These are phyloP conservation scores for Colletotrichum noveboracense DNA, from an alignment of 2,329 filamentous ascomycete genomes.

Conservation along the genomic window DNA sequence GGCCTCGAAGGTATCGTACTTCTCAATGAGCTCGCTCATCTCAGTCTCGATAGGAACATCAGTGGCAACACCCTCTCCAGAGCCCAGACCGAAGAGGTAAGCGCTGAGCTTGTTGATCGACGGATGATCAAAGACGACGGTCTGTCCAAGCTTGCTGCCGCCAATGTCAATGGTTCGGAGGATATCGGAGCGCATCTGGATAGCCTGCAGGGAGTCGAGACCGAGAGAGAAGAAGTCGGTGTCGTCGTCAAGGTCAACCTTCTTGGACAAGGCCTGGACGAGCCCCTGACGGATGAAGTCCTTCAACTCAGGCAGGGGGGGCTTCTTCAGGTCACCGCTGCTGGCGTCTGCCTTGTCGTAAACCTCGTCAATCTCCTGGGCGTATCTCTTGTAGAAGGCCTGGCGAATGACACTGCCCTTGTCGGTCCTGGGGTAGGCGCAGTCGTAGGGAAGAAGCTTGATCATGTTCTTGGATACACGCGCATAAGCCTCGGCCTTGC, in stretches of 20 bases:
- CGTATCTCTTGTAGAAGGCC: constrained; percentile 20
- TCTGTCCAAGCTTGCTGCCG: constrained; percentile 53
- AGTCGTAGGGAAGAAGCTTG: constrained; percentile 47
- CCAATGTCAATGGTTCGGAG: constrained; percentile 54
- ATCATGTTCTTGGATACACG: constrained; percentile 54
- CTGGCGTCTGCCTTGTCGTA: constrained; percentile 35
- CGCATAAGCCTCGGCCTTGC: constrained; percentile 33
- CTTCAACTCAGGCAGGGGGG: constrained; percentile 33
- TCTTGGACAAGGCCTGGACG: constrained; percentile 26
- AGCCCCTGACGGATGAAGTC: constrained; percentile 37
- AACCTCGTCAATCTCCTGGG: constrained; percentile 22
- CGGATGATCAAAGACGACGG: constrained; percentile 64
- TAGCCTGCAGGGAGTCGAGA: constrained; percentile 64
- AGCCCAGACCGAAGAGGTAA: constrained; percentile 47
- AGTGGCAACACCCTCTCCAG: constrained; percentile 34
- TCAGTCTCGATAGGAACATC: constrained; percentile 33
- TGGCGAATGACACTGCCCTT: constrained; percentile 35
- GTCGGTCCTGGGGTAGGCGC: constrained; percentile 45
- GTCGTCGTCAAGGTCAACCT: constrained; percentile 35
- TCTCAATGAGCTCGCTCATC: constrained; percentile 27
- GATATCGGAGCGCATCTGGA: constrained; percentile 58
- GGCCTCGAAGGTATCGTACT: constrained; percentile 21
- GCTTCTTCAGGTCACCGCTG: constrained; percentile 18
- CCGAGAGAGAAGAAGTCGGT: constrained; percentile 65
- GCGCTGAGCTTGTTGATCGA: constrained; percentile 50